phyloP scores from a whole-genome alignment of 2,329 filamentous ascomycete genomes.

The Diplodia seriata region DNA sequence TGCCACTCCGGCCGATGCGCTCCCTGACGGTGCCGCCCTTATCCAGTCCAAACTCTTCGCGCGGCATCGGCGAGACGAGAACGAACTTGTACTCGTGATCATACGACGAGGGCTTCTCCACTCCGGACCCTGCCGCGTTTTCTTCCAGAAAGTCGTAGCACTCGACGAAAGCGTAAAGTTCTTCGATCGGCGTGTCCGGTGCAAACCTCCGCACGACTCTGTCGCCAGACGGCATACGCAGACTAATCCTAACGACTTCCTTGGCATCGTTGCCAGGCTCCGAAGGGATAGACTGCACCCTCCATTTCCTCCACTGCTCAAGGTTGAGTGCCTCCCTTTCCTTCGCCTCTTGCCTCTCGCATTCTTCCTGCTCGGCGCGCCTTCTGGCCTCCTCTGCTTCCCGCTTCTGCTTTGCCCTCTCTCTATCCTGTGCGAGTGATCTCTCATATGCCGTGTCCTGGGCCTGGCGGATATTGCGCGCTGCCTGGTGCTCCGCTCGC shows the following conservation, averaged over 20 bases:
- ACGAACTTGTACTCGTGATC: conserved; percentile 84
- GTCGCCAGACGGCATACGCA: conserved; percentile 69
- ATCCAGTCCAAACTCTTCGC: conserved; percentile 77
- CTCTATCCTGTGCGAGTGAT: conserved; percentile 84
- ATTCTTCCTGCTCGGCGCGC: conserved; percentile 70
- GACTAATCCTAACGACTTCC: conserved; percentile 73
- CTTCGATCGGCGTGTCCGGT: conserved; percentile 75
- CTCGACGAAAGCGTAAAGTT: conserved; percentile 95
- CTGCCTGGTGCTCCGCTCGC: conserved; percentile 78
- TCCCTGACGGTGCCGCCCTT: conserved; percentile 70
- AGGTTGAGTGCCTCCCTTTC: conserved; percentile 62
- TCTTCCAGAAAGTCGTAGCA: conserved; percentile 73
- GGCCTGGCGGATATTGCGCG: conserved; percentile 80
- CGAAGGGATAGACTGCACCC: conserved; percentile 68
- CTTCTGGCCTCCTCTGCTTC: conserved; percentile 74
- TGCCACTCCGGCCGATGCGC: conserved; percentile 81
- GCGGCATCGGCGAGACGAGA: conserved; percentile 84
- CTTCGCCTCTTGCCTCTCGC: conserved; percentile 68
- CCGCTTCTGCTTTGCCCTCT: conserved; percentile 76
- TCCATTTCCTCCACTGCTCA: conserved; percentile 81
- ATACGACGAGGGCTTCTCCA: conserved; percentile 69
- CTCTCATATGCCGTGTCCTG: conserved; percentile 95
- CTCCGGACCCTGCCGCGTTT: conserved; percentile 46
- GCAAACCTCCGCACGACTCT: conserved; percentile 79
- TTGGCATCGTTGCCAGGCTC: conserved; percentile 72